Evolutionary conservation across 371 early-diverging fungal species (phyloP), one percentile per base, ranked within the genome.

Genomic region (Blakeslea trispora): DNA sequence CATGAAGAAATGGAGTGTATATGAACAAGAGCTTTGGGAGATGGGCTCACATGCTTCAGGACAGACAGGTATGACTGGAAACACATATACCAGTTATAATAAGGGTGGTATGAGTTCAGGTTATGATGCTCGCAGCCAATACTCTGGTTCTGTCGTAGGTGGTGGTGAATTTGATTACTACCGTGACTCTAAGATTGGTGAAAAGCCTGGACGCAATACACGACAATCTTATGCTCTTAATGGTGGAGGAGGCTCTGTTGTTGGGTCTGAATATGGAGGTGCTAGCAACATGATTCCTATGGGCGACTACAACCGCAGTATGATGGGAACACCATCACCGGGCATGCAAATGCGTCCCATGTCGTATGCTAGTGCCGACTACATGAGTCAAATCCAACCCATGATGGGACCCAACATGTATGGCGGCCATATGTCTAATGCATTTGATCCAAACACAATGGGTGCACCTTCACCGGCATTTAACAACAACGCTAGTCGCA

Each of bases 1-100:
- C 9, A 72, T 90, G 65, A 89, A 87, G 83, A 90, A 89, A 66
- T 95, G 95, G 95, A 75, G 84, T 48, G 93, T 93, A 24, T 93
- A 92, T 59, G 95, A 90, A 61, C 84, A 87, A 63, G 88, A 89
- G 48, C 64, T 89, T 39, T 89, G 87, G 89, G 90, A 85, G 55
- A 72, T 77, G 55, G 72, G 72, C 13, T 73, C 82, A 4, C 69
- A 71, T 0, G 70, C 64, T 9, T 80, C 81, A 1, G 40, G 71
- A 17, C 77, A 77, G n/a, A 79, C 81, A 15, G 59, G 63, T 10
- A 49, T 65, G 18, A 73, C 61, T n/a, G 61, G 60, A 1, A 53
- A 64, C 15, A 62, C 61, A 1, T 66, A 63, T 39, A 63, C 56
- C 19, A 64, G 62, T 39, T 55, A 69, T 42, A 86, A 59, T 91